These are phyloP conservation scores for Daldinia childiae DNA, from an alignment of 495 filamentous ascomycete genomes.

Conservation along the genomic window DNA sequence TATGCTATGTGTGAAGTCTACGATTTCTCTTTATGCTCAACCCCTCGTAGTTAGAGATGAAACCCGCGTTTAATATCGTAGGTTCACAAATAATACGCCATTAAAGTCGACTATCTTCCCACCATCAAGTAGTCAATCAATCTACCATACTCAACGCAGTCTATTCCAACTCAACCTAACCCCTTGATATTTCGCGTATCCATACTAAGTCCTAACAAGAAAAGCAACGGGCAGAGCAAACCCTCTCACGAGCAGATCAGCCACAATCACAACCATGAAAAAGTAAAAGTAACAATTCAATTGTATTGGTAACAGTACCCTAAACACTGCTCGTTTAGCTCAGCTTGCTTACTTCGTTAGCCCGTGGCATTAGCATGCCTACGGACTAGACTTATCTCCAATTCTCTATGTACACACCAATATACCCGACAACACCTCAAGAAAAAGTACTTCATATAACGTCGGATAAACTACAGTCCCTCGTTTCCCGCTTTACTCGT, in stretches of 20 bases:
- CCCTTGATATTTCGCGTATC: neutral
- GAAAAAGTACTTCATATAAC: neutral
- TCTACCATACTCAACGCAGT: no score
- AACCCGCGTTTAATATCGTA: no score
- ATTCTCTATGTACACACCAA: conserved; percentile 1
- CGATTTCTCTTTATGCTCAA: neutral
- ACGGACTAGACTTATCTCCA: neutral
- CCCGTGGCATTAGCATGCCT: neutral
- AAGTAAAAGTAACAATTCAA: conserved; percentile 1
- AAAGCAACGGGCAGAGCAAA: neutral
- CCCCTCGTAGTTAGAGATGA: no score
- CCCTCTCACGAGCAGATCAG: neutral
- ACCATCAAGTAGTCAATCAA: no score
- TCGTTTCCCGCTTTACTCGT: conserved; percentile 72
- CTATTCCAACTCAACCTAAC: neutral
- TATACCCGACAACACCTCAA: neutral
- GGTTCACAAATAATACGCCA: no score
- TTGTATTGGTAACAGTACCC: conserved; percentile 3
- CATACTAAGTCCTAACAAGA: neutral
- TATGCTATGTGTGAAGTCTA: neutral
- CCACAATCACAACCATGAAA: neutral
- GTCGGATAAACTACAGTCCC: neutral
- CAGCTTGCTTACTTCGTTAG: neutral
- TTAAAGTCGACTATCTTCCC: no score
- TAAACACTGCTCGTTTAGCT: neutral